Conservation (phyloP, 805 yeast genomes). For the Priceomyces castillae region DNA sequence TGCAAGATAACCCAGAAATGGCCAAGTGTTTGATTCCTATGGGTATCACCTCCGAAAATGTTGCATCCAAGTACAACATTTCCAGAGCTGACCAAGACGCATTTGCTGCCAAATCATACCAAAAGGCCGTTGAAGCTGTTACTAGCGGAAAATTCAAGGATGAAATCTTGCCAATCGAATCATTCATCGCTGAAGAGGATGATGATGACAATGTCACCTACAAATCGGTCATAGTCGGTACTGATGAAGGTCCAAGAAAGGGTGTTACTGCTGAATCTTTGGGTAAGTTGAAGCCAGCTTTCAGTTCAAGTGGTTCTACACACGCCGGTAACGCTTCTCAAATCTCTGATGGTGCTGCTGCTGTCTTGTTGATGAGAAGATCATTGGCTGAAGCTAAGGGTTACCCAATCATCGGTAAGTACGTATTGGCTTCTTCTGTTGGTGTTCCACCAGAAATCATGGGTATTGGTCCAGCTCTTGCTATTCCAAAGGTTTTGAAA, state of each 20-base stretch:
- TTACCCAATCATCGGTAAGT: slow-evolving; percentile 75
- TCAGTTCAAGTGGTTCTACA: slow-evolving; percentile 77
- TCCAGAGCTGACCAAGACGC: slow-evolving; percentile 75
- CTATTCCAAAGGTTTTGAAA: slow-evolving; percentile 80
- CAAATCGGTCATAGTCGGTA: slow-evolving; percentile 46
- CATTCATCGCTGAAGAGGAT: slow-evolving; percentile 52
- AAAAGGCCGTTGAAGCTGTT: slow-evolving; percentile 78
- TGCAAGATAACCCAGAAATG: slow-evolving; percentile 37
- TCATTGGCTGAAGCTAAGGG: slow-evolving; percentile 75
- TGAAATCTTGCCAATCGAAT: slow-evolving; percentile 81
- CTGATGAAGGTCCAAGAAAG: slow-evolving; percentile 88
- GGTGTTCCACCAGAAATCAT: slow-evolving; percentile 97
- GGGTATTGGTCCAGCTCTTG: slow-evolving; percentile 98
- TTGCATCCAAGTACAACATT: slow-evolving; percentile 64
- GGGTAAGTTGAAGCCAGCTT: slow-evolving; percentile 80
- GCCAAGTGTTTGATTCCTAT: slow-evolving; percentile 83
- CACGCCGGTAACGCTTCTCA: slow-evolving; percentile 98
- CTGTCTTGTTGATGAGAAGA: slow-evolving; percentile 79
- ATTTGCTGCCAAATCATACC: slow-evolving; percentile 84
- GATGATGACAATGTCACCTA: slow-evolving; percentile 54
- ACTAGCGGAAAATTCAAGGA: slow-evolving; percentile 72
- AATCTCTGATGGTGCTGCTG: slow-evolving; percentile 95
- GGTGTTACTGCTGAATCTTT: slow-evolving; percentile 80
- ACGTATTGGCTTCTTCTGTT: slow-evolving; percentile 70
- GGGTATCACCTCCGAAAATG: slow-evolving; percentile 95